A percentile compares a stretch with the other conserved stretches of the same genome.
Evolutionary conservation across 352 stramenopile species (phyloP).

Genomic region (Phytophthora hibernalis): DNA sequence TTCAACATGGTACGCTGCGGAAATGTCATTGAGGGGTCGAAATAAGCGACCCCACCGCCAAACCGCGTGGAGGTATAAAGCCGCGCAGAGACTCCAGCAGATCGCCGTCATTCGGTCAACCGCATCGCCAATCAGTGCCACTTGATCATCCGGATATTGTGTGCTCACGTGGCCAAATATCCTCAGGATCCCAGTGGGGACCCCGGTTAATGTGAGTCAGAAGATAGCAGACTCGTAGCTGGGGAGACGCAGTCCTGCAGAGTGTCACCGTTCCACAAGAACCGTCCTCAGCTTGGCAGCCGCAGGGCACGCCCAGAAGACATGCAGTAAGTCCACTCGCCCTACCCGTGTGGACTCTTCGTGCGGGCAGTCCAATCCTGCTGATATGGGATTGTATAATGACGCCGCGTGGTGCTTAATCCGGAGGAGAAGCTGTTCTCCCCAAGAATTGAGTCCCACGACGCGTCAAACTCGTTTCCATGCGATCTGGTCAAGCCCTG

Average conservation of each 20-base stretch:
- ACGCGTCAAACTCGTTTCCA: background rate
- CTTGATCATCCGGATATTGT: background rate
- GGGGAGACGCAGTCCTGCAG: background rate
- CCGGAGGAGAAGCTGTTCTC: too few relatives aligned
- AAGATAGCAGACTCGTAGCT: background rate
- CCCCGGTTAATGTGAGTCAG: background rate
- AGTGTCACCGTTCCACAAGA: background rate
- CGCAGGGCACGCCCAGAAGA: background rate
- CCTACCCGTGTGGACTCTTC: background rate
- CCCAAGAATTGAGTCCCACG: background rate
- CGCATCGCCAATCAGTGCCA: background rate
- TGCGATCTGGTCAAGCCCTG: background rate
- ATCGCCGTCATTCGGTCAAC: background rate
- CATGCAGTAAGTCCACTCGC: background rate
- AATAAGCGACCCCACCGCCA: background rate
- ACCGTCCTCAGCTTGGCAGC: background rate
- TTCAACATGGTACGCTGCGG: background rate
- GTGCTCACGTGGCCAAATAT: background rate
- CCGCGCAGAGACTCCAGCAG: background rate
- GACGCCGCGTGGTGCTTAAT: background rate
- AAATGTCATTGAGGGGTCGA: background rate
- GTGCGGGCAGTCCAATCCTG: background rate
- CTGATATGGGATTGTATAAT: background rate
- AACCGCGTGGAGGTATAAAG: background rate
- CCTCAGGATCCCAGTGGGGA: background rate